phyloP scores from a whole-genome alignment of 257 asterid species.

The Scutellaria minor region DNA sequence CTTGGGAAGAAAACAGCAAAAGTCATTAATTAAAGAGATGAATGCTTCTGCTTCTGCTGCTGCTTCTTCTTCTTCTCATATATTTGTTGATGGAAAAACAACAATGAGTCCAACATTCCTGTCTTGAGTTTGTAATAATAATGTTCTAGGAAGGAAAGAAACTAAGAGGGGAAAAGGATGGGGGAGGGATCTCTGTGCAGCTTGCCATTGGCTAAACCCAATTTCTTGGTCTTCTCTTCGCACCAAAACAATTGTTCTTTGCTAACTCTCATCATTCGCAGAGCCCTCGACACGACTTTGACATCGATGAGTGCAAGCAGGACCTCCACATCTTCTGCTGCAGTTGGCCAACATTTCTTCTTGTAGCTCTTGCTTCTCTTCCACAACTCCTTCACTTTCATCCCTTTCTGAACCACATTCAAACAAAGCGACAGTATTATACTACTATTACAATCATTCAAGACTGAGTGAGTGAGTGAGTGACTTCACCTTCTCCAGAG shows the following conservation, averaged over 20 bases:
- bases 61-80: too few relatives aligned
- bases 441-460: too few relatives aligned
- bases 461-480: neutral
- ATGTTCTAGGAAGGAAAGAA: neutral
- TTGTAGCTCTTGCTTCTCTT: constrained; percentile 70
- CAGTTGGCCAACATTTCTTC: constrained; percentile 68
- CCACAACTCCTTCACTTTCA: constrained; percentile 76
- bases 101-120: neutral
- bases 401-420: constrained; percentile 62
- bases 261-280: constrained; percentile 63
- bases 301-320: constrained; percentile 75
- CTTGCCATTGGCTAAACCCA: constrained; percentile 60
- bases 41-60: too few relatives aligned
- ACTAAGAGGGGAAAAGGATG: constrained; percentile 67
- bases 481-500: constrained; percentile 71
- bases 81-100: too few relatives aligned
- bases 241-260: constrained; percentile 84
- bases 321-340: constrained; percentile 60
- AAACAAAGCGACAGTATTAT: neutral
- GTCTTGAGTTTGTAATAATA: neutral
- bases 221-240: constrained; percentile 84
- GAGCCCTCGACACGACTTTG: constrained; percentile 66
- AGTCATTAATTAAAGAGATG: too few relatives aligned
- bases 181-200: constrained; percentile 86
- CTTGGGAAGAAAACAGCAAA: too few relatives aligned